These are phyloP conservation scores for Beauveria sp. DNA, from an alignment of 2,329 filamentous ascomycete genomes.

Conservation along the genomic window DNA sequence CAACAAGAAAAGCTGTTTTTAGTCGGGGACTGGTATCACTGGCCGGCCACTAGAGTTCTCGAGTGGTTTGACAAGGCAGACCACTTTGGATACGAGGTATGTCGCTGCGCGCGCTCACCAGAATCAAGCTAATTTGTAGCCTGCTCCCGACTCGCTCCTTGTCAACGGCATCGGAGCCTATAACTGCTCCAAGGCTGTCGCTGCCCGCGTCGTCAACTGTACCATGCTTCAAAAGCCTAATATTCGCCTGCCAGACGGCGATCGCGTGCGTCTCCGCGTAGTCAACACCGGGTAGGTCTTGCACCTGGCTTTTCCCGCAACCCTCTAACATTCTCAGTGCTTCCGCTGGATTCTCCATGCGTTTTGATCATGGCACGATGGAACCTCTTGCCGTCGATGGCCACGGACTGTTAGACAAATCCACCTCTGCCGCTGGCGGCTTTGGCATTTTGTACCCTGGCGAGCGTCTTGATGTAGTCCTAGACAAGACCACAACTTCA, in stretches of 20 bases:
- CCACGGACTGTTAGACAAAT: slow-evolving; percentile 5
- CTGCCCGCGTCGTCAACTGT: slow-evolving; percentile 13
- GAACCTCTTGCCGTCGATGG: slow-evolving; percentile 16
- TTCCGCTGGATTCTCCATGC: slow-evolving; percentile 13
- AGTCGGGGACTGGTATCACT: slow-evolving; percentile 14
- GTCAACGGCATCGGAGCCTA: slow-evolving; percentile 11
- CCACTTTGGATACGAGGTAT: slow-evolving; percentile 12
- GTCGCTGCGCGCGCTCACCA: neutral
- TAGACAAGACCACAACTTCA: neutral
- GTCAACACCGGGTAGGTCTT: slow-evolving; percentile 16
- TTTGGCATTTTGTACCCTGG: slow-evolving; percentile 18
- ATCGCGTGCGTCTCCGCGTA: slow-evolving; percentile 14
- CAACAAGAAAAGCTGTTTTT: slow-evolving; percentile 10
- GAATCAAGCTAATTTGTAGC: slow-evolving; percentile 9
- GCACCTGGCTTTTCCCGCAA: neutral
- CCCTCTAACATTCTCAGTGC: slow-evolving; percentile 1
- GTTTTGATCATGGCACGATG: slow-evolving; percentile 12
- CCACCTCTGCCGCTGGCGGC: slow-evolving; percentile 7
- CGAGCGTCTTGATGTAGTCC: slow-evolving; percentile 15
- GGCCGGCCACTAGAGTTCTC: slow-evolving; percentile 4
- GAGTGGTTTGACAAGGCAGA: slow-evolving; percentile 12
- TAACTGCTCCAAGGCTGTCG: slow-evolving; percentile 17
- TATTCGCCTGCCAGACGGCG: slow-evolving; percentile 8
- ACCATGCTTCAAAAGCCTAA: slow-evolving; percentile 8
- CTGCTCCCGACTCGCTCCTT: slow-evolving; percentile 14